Conservation (phyloP, 495 filamentous ascomycete species). For the Aspergillus campestris region DNA sequence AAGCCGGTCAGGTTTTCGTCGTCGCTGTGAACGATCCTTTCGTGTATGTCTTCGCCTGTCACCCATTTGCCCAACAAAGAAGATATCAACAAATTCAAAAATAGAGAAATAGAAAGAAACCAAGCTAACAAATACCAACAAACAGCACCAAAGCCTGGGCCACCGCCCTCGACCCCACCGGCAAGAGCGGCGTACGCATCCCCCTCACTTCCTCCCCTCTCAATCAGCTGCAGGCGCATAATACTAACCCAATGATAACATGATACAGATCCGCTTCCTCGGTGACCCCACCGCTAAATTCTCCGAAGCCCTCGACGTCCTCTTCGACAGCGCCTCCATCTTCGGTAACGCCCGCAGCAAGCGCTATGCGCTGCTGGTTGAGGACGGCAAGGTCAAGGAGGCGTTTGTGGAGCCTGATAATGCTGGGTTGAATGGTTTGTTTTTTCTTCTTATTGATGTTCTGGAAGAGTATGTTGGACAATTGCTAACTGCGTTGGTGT, state of each 20-base stretch:
- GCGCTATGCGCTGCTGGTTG: conserved; percentile 75
- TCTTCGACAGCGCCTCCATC: conserved; percentile 72
- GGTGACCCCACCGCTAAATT: conserved; percentile 79
- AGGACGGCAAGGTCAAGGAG: conserved; percentile 69
- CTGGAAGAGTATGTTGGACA: neutral
- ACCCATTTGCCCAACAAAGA: neutral
- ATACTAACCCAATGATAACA: conserved; percentile 1
- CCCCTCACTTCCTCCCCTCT: neutral
- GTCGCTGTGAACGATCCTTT: conserved; percentile 93
- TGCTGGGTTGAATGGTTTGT: conserved; percentile 73
- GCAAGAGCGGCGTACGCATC: conserved; percentile 62
- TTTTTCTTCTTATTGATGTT: neutral
- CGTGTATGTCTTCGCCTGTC: conserved; percentile 52
- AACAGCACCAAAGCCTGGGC: conserved; percentile 82
- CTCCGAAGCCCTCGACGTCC: conserved; percentile 75
- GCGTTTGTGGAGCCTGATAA: conserved; percentile 86
- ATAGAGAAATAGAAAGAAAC: neutral
- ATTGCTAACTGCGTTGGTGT: neutral
- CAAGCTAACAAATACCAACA: neutral
- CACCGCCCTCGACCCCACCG: conserved; percentile 58
- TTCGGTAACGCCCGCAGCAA: conserved; percentile 83
- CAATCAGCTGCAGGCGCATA: neutral
- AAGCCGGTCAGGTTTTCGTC: conserved; percentile 74
- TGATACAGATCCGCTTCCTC: conserved; percentile 68
- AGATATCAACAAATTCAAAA: neutral